Conservation (phyloP, 2,329 filamentous ascomycete genomes). For the Monosporascus sp. region DNA sequence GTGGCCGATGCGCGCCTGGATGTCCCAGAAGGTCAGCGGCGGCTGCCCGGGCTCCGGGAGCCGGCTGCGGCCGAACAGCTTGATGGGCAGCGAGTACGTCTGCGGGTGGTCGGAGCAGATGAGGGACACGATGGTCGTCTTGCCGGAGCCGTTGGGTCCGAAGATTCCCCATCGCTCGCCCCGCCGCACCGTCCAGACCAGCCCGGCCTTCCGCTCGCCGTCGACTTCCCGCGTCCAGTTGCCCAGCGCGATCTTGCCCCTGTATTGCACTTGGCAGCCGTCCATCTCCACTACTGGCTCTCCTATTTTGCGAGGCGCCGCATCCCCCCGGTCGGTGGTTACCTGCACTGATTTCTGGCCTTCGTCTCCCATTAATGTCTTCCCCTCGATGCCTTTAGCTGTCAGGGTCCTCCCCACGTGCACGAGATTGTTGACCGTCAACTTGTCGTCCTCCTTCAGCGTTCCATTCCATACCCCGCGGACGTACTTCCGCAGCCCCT, state of each 20-base stretch:
- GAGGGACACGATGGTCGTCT: slow-evolving; percentile 88
- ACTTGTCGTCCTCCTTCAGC: slow-evolving; percentile 38
- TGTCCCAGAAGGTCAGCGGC: slow-evolving; percentile 86
- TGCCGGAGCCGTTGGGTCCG: slow-evolving; percentile 90
- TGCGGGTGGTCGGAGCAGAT: slow-evolving; percentile 96
- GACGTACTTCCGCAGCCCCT: slow-evolving; percentile 44
- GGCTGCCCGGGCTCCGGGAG: slow-evolving; percentile 65
- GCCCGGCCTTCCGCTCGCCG: slow-evolving; percentile 50
- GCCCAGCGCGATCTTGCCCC: slow-evolving; percentile 70
- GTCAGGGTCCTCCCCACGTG: slow-evolving; percentile 47
- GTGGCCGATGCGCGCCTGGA: slow-evolving; percentile 85
- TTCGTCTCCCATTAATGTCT: slow-evolving; percentile 27
- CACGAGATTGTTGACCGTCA: slow-evolving; percentile 43
- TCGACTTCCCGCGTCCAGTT: slow-evolving; percentile 64
- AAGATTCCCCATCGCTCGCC: slow-evolving; percentile 91
- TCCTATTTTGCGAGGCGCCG: slow-evolving; percentile 33
- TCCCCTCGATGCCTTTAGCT: slow-evolving; percentile 31
- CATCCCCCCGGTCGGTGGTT: slow-evolving; percentile 7
- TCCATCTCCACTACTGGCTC: slow-evolving; percentile 82
- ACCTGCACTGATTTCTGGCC: slow-evolving; percentile 12
- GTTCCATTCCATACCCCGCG: slow-evolving; percentile 39
- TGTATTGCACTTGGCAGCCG: slow-evolving; percentile 77
- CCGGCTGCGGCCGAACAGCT: slow-evolving; percentile 76
- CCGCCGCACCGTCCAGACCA: slow-evolving; percentile 77
- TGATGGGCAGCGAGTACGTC: slow-evolving; percentile 82